Conservation (phyloP, 2,329 filamentous ascomycete genomes). For the Colletotrichum sidae region DNA sequence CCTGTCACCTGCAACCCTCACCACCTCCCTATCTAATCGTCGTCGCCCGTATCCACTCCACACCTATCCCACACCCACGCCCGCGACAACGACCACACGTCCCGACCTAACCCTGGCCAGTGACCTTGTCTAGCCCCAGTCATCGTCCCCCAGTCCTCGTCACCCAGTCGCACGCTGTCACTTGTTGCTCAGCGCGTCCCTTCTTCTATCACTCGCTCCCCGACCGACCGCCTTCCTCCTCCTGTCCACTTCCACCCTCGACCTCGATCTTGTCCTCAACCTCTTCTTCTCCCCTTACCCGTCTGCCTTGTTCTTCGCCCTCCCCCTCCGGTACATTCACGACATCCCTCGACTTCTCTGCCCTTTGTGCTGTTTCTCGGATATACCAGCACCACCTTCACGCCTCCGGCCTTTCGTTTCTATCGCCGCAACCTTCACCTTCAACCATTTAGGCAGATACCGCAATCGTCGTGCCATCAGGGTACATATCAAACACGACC, state of each 20-base stretch:
- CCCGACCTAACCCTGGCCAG: too few species aligned
- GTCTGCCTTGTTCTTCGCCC: not conserved
- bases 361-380: constrained; percentile 11
- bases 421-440: constrained; percentile 25
- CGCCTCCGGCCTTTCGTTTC: constrained; percentile 7
- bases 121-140: too few species aligned
- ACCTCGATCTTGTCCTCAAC: constrained; percentile 18
- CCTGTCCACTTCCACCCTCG: constrained; percentile 22
- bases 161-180: constrained; percentile 34
- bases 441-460: not conserved
- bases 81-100: too few species aligned
- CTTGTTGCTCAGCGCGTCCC: constrained; percentile 32
- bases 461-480: constrained; percentile 8
- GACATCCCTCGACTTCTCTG: constrained; percentile 34
- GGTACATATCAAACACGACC: constrained; percentile 27
- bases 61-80: constrained; percentile 8
- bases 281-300: constrained; percentile 12
- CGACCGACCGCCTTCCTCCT: constrained; percentile 10
- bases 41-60: constrained; percentile 25
- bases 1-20: not conserved
- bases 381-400: not conserved
- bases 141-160: constrained; percentile 14
- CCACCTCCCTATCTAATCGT: constrained; percentile 34
- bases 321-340: constrained; percentile 9
- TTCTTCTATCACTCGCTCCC: constrained; percentile 35